Percentiles rank a stretch among this genome's conserved stretches.
Conservation (phyloP, 352 stramenopile genomes). For the Globisporangium cylindrosporum region DNA sequence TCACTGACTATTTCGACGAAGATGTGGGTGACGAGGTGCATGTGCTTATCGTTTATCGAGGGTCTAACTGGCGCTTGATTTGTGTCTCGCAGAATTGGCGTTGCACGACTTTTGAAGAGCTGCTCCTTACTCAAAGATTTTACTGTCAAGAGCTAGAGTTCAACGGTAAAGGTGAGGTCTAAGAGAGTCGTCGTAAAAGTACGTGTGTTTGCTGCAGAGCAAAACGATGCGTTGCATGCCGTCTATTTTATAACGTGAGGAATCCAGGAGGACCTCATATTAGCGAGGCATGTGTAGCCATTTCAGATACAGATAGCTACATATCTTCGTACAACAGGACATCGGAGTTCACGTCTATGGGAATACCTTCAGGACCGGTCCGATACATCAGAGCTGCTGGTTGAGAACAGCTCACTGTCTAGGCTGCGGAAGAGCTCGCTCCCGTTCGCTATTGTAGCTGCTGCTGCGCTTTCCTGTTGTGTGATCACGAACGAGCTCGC, state of each 20-base stretch:
- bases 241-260: background rate
- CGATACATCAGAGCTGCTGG: background rate
- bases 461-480: slow-evolving; percentile 20
- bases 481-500: slow-evolving; percentile 21
- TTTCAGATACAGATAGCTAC: background rate
- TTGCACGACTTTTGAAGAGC: background rate
- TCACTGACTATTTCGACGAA: background rate
- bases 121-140: background rate
- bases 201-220: background rate
- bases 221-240: background rate
- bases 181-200: background rate
- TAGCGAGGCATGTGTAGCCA: background rate
- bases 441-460: background rate
- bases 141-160: background rate
- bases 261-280: background rate
- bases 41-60: background rate
- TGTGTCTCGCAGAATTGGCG: background rate
- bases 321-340: background rate
- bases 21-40: background rate
- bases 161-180: background rate
- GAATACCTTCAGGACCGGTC: background rate
- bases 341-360: background rate
- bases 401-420: background rate
- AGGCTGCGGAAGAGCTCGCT: background rate
- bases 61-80: background rate